Conservation (phyloP, 805 yeast species). For the Cyberlindnera xishuangbannaensis region DNA sequence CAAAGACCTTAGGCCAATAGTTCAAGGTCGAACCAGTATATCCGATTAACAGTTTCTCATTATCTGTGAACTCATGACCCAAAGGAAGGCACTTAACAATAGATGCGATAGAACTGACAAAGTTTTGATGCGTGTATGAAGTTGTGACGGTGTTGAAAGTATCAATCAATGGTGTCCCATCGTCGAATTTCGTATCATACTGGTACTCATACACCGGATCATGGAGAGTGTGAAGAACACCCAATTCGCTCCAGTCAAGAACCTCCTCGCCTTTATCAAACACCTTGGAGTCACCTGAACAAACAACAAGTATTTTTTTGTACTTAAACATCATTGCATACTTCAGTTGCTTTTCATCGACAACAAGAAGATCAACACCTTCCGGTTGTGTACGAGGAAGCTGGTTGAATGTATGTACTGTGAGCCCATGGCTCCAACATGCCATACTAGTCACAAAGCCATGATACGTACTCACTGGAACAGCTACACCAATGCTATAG, state of each 20-base stretch:
- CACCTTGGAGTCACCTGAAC: conserved; percentile 9
- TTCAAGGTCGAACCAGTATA: conserved; percentile 29
- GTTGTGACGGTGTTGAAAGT: conserved; percentile 28
- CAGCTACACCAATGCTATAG: conserved; percentile 26
- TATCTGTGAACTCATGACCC: conserved; percentile 30
- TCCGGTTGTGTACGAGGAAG: conserved; percentile 24
- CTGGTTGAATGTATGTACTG: conserved; percentile 35
- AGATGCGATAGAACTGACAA: conserved; percentile 50
- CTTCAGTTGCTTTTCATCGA: conserved; percentile 23
- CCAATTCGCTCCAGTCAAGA: conserved; percentile 24
- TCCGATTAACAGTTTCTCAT: conserved; percentile 29
- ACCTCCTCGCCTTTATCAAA: conserved; percentile 10
- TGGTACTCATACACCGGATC: conserved; percentile 20
- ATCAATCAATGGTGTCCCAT: conserved; percentile 28
- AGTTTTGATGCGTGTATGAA: conserved; percentile 43
- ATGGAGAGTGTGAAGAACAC: conserved; percentile 6
- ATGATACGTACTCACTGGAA: conserved; percentile 25
- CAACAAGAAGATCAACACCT: conserved; percentile 28
- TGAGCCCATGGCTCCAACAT: conserved; percentile 36
- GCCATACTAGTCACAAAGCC: conserved; percentile 38
- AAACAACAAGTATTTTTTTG: conserved; percentile 29
- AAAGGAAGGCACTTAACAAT: conserved; percentile 32
- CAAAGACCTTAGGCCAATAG: conserved; percentile 36
- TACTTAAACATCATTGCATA: conserved; percentile 25
- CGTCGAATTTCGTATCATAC: conserved; percentile 27